Evolutionary conservation across 768 basidiomycete species (phyloP).

Genomic region (Podaxis sp.): DNA sequence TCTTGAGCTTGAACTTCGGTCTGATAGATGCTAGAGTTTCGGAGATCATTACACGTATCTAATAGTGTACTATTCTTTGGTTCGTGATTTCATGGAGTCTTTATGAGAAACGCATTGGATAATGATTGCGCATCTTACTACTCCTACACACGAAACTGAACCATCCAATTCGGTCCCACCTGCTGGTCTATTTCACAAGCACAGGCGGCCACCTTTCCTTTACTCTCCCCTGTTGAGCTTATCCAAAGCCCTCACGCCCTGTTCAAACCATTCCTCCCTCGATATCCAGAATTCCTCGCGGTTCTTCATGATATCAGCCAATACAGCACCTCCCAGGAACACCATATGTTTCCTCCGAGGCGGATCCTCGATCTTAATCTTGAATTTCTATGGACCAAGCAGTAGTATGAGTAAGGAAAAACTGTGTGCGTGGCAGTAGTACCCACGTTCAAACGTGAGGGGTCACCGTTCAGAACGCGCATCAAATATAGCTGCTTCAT

Average conservation of each 20-base stretch:
- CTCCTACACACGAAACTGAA: slow-evolving; percentile 4
- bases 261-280: slow-evolving; percentile 93
- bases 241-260: slow-evolving; percentile 78
- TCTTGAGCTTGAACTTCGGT: neutral
- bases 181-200: neutral
- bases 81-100: neutral
- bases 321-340: slow-evolving; percentile 97
- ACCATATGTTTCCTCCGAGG: slow-evolving; percentile 99
- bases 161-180: neutral
- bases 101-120: neutral
- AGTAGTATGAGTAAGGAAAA: neutral
- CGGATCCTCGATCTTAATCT: slow-evolving; percentile 97
- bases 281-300: slow-evolving; percentile 96
- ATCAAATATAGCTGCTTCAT: slow-evolving; percentile 99
- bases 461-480: slow-evolving; percentile 82
- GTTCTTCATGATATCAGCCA: slow-evolving; percentile 98
- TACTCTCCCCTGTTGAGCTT: slow-evolving; percentile 78
- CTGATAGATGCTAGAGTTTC: neutral
- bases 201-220: slow-evolving; percentile 2
- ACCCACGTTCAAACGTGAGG: slow-evolving; percentile 82
- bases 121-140: slow-evolving; percentile 1
- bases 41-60: neutral
- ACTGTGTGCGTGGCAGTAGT: neutral
- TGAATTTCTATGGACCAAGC: slow-evolving; percentile 81
- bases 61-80: neutral